phyloP scores from a whole-genome alignment of 306 rosid species.

The Neltuma alba region DNA sequence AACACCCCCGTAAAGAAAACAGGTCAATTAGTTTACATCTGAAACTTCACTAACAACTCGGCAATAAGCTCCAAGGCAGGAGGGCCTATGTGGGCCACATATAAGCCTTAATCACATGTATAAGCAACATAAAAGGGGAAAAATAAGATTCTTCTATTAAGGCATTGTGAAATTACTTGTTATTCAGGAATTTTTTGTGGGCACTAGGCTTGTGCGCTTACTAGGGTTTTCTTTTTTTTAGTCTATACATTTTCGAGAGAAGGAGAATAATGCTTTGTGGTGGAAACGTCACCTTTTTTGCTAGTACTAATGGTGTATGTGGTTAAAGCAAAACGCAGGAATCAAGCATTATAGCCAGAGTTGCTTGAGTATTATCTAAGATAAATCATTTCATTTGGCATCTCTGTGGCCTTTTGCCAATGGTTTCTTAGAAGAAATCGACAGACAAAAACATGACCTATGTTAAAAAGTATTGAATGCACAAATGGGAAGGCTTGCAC shows the following conservation, averaged over 20 bases:
- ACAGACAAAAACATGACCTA: background rate
- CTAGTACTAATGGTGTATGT: background rate
- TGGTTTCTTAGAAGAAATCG: background rate
- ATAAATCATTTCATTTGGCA: background rate
- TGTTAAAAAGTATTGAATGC: background rate
- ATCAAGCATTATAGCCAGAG: background rate
- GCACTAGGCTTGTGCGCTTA: background rate
- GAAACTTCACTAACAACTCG: background rate
- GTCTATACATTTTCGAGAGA: background rate
- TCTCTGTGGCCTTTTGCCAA: background rate
- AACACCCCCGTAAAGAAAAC: too few species aligned
- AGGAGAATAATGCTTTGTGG: background rate
- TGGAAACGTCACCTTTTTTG: background rate
- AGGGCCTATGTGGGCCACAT: background rate
- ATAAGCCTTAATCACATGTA: background rate
- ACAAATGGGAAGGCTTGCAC: background rate
- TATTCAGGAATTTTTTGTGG: background rate
- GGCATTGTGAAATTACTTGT: background rate
- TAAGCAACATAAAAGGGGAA: background rate
- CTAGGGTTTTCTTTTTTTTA: background rate
- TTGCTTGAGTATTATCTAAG: background rate
- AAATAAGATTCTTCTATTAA: background rate
- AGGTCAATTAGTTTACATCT: too few species aligned
- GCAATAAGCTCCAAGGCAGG: background rate
- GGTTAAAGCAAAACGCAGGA: background rate